A percentile compares a stretch with the other conserved stretches of the same genome.
These are phyloP conservation scores for Exserohilum turcica DNA, from an alignment of 2,329 filamentous ascomycete species.

Conservation along the genomic window DNA sequence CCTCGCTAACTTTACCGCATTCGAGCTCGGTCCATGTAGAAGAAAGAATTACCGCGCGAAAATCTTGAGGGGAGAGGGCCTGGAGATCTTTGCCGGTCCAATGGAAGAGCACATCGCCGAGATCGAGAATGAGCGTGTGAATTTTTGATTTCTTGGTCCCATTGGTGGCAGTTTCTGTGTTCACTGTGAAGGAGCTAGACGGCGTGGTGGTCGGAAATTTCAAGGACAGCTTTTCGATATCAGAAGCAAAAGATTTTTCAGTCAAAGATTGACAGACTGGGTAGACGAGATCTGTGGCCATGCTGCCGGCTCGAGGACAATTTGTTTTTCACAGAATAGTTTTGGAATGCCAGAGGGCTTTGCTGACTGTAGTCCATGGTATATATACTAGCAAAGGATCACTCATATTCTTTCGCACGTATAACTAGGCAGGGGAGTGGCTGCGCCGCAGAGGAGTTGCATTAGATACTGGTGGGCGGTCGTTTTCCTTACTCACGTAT, in stretches of 20 bases:
- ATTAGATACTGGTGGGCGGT: too few relatives aligned
- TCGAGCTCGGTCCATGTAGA: constrained; percentile 38
- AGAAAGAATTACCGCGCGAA: constrained; percentile 34
- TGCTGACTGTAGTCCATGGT: too few relatives aligned
- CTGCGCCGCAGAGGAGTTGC: too few relatives aligned
- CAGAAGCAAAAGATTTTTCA: too few relatives aligned
- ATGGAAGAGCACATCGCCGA: constrained; percentile 46
- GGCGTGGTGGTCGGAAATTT: not conserved
- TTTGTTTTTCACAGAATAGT: not conserved
- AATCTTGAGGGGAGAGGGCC: constrained; percentile 20
- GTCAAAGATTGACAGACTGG: not conserved
- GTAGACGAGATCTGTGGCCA: not conserved
- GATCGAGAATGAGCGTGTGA: constrained; percentile 39
- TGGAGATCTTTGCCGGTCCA: constrained; percentile 36
- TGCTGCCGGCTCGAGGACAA: not conserved
- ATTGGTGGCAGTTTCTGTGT: not conserved
- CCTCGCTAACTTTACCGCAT: constrained; percentile 29
- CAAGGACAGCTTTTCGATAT: not conserved
- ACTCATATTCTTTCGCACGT: too few relatives aligned
- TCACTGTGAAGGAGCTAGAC: not conserved
- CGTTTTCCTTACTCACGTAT: too few relatives aligned
- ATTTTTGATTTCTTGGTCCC: not conserved
- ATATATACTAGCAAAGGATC: too few relatives aligned
- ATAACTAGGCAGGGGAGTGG: too few relatives aligned
- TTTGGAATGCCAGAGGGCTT: not conserved